Evolutionary conservation across 371 early-diverging fungal genomes (phyloP).

Genomic region (Lichtheimia corymbifera): DNA sequence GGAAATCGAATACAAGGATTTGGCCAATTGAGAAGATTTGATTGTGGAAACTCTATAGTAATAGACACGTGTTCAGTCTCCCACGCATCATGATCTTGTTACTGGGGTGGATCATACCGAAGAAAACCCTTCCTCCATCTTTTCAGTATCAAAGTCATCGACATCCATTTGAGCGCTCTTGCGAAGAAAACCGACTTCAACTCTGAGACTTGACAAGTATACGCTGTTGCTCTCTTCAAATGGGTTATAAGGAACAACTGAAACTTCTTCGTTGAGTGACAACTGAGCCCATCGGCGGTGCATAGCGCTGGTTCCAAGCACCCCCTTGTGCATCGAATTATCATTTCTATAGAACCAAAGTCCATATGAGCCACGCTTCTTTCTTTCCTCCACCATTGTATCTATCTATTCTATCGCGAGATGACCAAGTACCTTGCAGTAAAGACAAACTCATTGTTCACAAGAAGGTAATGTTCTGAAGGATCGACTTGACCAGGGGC

Average conservation of each 20-base stretch:
- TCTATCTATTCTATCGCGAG: no score
- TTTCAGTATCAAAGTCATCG: slow-evolving; percentile 71
- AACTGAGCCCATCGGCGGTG: slow-evolving; percentile 89
- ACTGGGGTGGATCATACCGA: slow-evolving; percentile 37
- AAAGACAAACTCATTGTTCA: slow-evolving; percentile 79
- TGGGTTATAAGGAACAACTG: slow-evolving; percentile 76
- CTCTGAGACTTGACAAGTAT: slow-evolving; percentile 68
- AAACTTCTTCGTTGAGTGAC: slow-evolving; percentile 80
- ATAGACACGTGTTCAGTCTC: neutral
- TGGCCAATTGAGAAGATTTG: slow-evolving; percentile 79
- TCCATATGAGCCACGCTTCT: no score
- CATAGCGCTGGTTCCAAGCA: slow-evolving; percentile 75
- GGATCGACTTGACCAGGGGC: slow-evolving; percentile 74
- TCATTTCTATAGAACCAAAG: slow-evolving; percentile 53
- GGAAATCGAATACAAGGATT: slow-evolving; percentile 78
- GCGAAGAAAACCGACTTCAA: slow-evolving; percentile 68
- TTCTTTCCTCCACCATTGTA: neutral
- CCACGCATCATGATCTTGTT: neutral
- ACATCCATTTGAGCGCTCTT: slow-evolving; percentile 53
- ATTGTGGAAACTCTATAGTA: slow-evolving; percentile 57
- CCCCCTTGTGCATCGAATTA: slow-evolving; percentile 53
- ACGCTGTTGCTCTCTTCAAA: slow-evolving; percentile 56
- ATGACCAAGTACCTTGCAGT: slow-evolving; percentile 67
- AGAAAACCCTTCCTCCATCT: slow-evolving; percentile 71
- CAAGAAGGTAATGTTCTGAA: slow-evolving; percentile 66